phyloP scores from a whole-genome alignment of 1,139 yeast species.

The Taphrina pruni region DNA sequence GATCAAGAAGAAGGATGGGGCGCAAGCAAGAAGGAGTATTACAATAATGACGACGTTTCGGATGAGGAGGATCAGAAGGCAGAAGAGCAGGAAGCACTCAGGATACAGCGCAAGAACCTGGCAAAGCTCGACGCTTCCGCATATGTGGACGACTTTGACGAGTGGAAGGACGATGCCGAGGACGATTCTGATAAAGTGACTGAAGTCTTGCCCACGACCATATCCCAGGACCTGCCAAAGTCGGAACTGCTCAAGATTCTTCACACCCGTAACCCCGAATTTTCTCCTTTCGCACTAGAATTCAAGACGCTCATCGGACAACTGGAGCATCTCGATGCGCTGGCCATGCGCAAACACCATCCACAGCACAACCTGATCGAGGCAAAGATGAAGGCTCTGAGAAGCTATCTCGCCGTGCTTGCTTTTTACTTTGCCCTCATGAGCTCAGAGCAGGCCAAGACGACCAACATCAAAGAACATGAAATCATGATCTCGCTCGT shows the following conservation, averaged over 20 bases:
- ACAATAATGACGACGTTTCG: constrained; percentile 77
- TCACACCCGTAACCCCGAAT: constrained; percentile 78
- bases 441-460: constrained; percentile 58
- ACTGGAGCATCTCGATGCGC: constrained; percentile 56
- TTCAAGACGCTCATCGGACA: constrained; percentile 54
- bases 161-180: constrained; percentile 48
- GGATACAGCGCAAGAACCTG: constrained; percentile 84
- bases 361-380: constrained; percentile 30
- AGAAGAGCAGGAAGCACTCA: constrained; percentile 80
- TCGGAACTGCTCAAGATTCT: constrained; percentile 57
- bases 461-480: constrained; percentile 74
- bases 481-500: constrained; percentile 42
- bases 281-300: constrained; percentile 75
- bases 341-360: constrained; percentile 45
- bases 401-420: constrained; percentile 76
- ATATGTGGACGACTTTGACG: constrained; percentile 50
- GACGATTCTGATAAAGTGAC: constrained; percentile 42
- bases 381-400: constrained; percentile 66
- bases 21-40: constrained; percentile 69
- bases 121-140: constrained; percentile 62
- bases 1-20: constrained; percentile 73
- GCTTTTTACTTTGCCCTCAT: constrained; percentile 77
- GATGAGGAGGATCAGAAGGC: constrained; percentile 79
- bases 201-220: constrained; percentile 42
- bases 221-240: constrained; percentile 49